These are phyloP conservation scores for Silene uniflora DNA, from an alignment of 148 eudicot genomes.

Conservation along the genomic window DNA sequence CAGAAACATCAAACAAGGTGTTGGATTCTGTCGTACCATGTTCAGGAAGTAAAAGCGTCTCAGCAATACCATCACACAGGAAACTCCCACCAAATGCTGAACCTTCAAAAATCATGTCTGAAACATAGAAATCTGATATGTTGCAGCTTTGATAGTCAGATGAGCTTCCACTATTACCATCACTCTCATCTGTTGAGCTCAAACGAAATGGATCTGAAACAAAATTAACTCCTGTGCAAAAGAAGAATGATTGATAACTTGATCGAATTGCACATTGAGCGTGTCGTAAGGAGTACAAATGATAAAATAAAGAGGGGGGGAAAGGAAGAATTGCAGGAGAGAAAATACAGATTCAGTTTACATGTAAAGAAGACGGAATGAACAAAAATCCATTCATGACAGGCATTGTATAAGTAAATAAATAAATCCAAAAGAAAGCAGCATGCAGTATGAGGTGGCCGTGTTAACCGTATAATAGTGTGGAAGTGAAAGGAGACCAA, in stretches of 20 bases:
- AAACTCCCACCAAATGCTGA: conserved; percentile 45
- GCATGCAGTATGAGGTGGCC: neutral
- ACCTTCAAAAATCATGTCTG: conserved; percentile 72
- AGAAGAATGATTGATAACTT: neutral
- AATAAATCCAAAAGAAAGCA: neutral
- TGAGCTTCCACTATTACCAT: conserved; percentile 63
- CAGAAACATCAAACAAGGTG: conserved; percentile 50
- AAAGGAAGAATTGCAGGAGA: neutral
- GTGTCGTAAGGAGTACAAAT: neutral
- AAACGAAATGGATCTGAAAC: conserved; percentile 25
- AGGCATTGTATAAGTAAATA: neutral
- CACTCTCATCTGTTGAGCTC: conserved; percentile 51
- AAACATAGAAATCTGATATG: conserved; percentile 67
- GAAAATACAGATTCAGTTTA: neutral
- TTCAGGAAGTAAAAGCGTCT: conserved; percentile 41
- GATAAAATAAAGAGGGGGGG: neutral
- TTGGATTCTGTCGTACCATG: conserved; percentile 55
- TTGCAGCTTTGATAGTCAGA: conserved; percentile 66
- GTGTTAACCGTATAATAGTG: neutral
- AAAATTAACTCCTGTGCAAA: conserved; percentile 27
- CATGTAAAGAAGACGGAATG: neutral
- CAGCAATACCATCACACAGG: conserved; percentile 39
- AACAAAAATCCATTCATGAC: neutral
- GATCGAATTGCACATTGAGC: neutral
- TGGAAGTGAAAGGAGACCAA: neutral